Base-by-base conservation (phyloP, 164 flowering plant species). In the Annona cherimola region DNA sequence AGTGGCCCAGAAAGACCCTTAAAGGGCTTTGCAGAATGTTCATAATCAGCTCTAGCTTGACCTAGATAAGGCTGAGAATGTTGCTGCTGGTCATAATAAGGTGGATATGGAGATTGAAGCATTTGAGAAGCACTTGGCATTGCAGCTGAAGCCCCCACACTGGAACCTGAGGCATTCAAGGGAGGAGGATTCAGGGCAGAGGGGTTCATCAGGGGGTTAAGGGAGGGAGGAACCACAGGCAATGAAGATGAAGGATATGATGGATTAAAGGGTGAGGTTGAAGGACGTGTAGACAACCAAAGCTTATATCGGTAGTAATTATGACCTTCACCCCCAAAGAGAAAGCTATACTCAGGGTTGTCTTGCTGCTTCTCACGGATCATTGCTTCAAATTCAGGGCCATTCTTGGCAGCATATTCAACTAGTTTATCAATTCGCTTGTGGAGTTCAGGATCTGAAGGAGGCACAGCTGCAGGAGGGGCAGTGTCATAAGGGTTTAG, bases 341-440 rank as follows among this genome's bases (percentile, higher is more conserved):
- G 88, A 73, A 95, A 95, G 74, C 86, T 74, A 64, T 95, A 95
- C 42, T 81, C 97, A 68, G 99, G 99, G 81, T 93, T 93, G 45
- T 90, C 96, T 70, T 84, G 86, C 81, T 95, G 93, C 73, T 90
- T 93, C 75, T 91, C 97, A 61, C 99, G 91, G 46, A 95, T 88
- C 97, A 93, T 90, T 60, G 89, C 91, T 80, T 95, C 99, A 78
- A 95, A 95, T 74, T 93, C 96, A 42, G 97, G 99, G 45, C 99
- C 99, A 76, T 91, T 89, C 86, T 90, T 93, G 35, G 86, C 85
- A 66, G 90, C 74, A 83, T 95, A 95, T 78, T 95, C 98, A 14
- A 88, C 92, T 70, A 90, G 88, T 66, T 95, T 95, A 78, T 95
- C 99, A 26, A 95, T 95, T 42, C 96, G 90, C 73, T 92, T 92